These are phyloP conservation scores for Cytidiella melzeri DNA, from an alignment of 768 basidiomycete genomes.

Conservation along the genomic window DNA sequence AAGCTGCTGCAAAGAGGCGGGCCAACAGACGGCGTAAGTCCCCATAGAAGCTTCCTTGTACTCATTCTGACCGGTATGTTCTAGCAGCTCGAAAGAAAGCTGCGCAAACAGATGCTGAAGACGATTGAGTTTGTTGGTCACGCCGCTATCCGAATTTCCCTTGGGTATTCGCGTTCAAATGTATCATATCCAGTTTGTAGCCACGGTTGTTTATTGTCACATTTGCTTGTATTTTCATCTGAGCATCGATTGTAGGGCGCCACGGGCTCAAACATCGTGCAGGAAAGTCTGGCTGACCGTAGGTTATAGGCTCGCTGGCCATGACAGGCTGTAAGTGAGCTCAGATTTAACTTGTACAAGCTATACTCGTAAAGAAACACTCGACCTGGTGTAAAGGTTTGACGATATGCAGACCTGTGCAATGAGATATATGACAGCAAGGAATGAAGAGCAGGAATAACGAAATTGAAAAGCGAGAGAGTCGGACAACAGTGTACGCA, in stretches of 20 bases:
- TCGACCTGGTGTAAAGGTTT: neutral
- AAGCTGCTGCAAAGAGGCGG: slow-evolving; percentile 68
- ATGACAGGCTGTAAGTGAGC: too few relatives aligned
- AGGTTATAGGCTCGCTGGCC: too few relatives aligned
- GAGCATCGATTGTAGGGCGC: too few relatives aligned
- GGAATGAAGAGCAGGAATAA: neutral
- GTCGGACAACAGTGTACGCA: too few relatives aligned
- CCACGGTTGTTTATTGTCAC: too few relatives aligned
- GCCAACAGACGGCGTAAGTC: slow-evolving; percentile 46
- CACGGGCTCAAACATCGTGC: neutral
- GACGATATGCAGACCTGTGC: neutral
- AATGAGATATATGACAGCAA: neutral
- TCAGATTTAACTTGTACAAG: neutral
- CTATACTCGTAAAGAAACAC: neutral
- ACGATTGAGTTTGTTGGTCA: neutral
- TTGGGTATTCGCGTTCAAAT: too few relatives aligned
- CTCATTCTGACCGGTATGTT: neutral
- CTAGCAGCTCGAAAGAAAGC: slow-evolving; percentile 28
- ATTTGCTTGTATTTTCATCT: too few relatives aligned
- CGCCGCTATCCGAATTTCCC: too few relatives aligned
- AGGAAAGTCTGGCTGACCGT: too few relatives aligned
- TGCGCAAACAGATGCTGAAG: slow-evolving; percentile 2
- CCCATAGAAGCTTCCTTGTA: neutral
- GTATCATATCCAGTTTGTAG: too few relatives aligned
- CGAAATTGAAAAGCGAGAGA: neutral